phyloP scores from a whole-genome alignment of 2,329 filamentous ascomycete species.

The Geosmithia morbida region DNA sequence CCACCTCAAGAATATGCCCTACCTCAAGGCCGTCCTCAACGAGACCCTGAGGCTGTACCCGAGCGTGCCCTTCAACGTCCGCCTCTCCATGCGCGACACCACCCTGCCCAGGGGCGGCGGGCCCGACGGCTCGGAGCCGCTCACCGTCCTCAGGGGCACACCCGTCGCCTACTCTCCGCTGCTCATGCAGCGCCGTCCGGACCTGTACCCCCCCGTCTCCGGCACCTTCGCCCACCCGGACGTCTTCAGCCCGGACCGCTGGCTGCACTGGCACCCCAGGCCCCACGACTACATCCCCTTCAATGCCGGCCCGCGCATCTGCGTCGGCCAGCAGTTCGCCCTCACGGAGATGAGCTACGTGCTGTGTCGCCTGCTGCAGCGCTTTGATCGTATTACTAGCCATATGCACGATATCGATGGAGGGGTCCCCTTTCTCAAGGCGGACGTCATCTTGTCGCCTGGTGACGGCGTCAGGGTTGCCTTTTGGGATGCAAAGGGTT shows the following conservation, averaged over 20 bases:
- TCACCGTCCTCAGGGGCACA: slow-evolving; percentile 53
- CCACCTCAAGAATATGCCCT: slow-evolving; percentile 79
- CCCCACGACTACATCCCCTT: slow-evolving; percentile 64
- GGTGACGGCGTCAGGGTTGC: slow-evolving; percentile 42
- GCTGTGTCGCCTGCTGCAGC: slow-evolving; percentile 57
- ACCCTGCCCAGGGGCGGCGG: slow-evolving; percentile 61
- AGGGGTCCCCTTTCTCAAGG: slow-evolving; percentile 36
- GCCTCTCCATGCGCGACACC: slow-evolving; percentile 57
- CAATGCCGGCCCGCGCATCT: slow-evolving; percentile 60
- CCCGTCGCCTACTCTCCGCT: slow-evolving; percentile 53
- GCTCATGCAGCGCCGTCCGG: slow-evolving; percentile 55
- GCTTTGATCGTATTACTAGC: slow-evolving; percentile 48
- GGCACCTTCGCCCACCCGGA: slow-evolving; percentile 28
- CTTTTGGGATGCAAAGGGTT: slow-evolving; percentile 15
- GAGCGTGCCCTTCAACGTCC: slow-evolving; percentile 65
- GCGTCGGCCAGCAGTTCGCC: slow-evolving; percentile 71
- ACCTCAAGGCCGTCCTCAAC: slow-evolving; percentile 58
- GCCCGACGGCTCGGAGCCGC: slow-evolving; percentile 41
- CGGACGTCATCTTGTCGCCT: slow-evolving; percentile 46
- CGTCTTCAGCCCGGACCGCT: slow-evolving; percentile 52
- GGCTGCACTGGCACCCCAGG: slow-evolving; percentile 46
- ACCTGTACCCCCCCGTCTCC: slow-evolving; percentile 41
- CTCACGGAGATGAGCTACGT: slow-evolving; percentile 65
- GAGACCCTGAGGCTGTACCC: slow-evolving; percentile 70
- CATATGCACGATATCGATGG: slow-evolving; percentile 40